A percentile compares a stretch with the other conserved stretches of the same genome.
Conservation (phyloP, 345 rosid species). For the Cardamine resedifolia region DNA sequence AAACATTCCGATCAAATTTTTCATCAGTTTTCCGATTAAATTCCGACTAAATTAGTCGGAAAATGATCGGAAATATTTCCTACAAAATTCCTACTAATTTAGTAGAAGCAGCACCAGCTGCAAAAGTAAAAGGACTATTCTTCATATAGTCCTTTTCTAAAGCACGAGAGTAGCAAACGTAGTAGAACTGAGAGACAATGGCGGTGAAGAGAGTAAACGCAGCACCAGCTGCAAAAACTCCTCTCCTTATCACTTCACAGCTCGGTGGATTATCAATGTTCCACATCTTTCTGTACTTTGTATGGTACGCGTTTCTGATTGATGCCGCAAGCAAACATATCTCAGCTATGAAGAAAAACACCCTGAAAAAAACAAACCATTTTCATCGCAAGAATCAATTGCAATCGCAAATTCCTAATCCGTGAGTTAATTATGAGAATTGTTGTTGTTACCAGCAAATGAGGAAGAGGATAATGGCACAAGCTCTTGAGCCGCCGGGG, state of each 20-base stretch:
- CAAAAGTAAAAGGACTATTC: too few relatives aligned
- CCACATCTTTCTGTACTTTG: slow-evolving; percentile 60
- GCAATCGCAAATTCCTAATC: not conserved
- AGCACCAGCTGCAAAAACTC: slow-evolving; percentile 98
- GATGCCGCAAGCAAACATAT: slow-evolving; percentile 82
- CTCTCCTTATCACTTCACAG: slow-evolving; percentile 77
- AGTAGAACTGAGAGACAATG: slow-evolving; percentile 73
- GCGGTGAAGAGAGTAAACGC: slow-evolving; percentile 76
- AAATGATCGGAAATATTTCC: too few relatives aligned
- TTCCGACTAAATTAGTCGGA: too few relatives aligned
- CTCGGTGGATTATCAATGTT: slow-evolving; percentile 54
- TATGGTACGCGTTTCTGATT: slow-evolving; percentile 82
- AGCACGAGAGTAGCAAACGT: slow-evolving; percentile 69
- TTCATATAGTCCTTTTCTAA: too few relatives aligned
- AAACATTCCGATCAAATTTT: too few relatives aligned
- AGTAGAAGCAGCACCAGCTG: too few relatives aligned
- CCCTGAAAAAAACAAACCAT: slow-evolving; percentile 45
- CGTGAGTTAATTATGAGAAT: not conserved
- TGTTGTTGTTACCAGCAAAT: slow-evolving; percentile 64
- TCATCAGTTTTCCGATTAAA: too few relatives aligned
- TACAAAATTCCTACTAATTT: too few relatives aligned
- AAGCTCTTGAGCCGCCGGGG: slow-evolving; percentile 88
- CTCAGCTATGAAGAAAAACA: slow-evolving; percentile 79
- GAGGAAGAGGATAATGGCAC: slow-evolving; percentile 78
- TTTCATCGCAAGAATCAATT: not conserved